phyloP scores from a whole-genome alignment of 2,329 filamentous ascomycete genomes.

The Talaromyces marneffei region DNA sequence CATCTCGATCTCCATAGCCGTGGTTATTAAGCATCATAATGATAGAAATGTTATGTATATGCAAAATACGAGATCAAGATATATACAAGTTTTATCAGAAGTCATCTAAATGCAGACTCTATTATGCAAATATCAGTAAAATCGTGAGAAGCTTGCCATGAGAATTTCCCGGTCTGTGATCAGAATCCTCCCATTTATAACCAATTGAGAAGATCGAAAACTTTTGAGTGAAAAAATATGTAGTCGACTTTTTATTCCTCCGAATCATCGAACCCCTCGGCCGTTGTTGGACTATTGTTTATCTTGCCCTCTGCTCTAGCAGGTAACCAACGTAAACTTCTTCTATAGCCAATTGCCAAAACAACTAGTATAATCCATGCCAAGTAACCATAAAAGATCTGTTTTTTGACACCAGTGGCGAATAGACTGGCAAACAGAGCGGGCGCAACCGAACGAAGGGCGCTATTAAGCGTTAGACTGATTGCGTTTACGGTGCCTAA shows the following conservation, averaged over 20 bases:
- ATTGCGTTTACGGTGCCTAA: slow-evolving; percentile 68
- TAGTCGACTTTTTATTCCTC: neutral
- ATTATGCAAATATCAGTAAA: too few relatives aligned
- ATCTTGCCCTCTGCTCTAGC: slow-evolving; percentile 12
- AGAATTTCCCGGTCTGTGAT: too few relatives aligned
- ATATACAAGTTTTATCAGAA: too few relatives aligned
- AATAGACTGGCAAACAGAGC: slow-evolving; percentile 62
- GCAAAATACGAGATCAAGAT: too few relatives aligned
- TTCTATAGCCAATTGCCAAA: slow-evolving; percentile 30
- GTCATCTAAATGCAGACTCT: too few relatives aligned
- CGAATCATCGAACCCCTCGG: neutral
- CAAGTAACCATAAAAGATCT: slow-evolving; percentile 59
- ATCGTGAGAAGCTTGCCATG: too few relatives aligned
- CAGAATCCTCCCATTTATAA: too few relatives aligned
- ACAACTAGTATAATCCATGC: slow-evolving; percentile 56
- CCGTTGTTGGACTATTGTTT: neutral
- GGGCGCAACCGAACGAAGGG: slow-evolving; percentile 60
- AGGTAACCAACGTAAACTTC: slow-evolving; percentile 19
- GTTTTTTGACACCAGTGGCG: slow-evolving; percentile 58
- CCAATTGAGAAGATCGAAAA: too few relatives aligned
- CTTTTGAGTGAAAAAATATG: neutral
- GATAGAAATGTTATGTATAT: too few relatives aligned
- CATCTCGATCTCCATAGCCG: too few relatives aligned
- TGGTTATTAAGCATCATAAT: too few relatives aligned
- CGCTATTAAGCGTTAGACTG: slow-evolving; percentile 57